phyloP scores from a whole-genome alignment of 192 early-diverging fungal genomes.

The Backusella tuberculispora region DNA sequence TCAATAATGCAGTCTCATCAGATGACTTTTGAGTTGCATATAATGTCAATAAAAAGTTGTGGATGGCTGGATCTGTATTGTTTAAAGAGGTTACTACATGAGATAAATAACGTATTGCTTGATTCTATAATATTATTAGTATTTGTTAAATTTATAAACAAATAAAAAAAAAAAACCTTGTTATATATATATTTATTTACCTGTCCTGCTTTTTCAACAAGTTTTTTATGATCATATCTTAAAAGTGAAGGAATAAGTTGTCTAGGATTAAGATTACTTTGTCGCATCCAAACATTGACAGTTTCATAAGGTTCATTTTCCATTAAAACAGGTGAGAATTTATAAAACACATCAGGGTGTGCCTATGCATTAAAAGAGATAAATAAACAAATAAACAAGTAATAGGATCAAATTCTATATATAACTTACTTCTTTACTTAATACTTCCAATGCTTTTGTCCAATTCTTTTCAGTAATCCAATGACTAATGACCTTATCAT shows the following conservation, averaged over 20 bases:
- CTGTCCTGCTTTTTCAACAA: slow-evolving; percentile 34
- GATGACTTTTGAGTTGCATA: slow-evolving; percentile 70
- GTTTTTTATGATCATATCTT: slow-evolving; percentile 69
- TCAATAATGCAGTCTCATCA: slow-evolving; percentile 73
- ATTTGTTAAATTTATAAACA: slow-evolving; percentile 2
- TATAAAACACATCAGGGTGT: slow-evolving; percentile 84
- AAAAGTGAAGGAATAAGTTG: slow-evolving; percentile 88
- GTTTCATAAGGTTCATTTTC: slow-evolving; percentile 82
- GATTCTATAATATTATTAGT: slow-evolving; percentile 58
- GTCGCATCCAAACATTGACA: slow-evolving; percentile 86
- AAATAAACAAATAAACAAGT: background rate
- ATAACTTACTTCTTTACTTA: slow-evolving; percentile 71
- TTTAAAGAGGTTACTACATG: slow-evolving; percentile 77
- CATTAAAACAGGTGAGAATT: slow-evolving; percentile 86
- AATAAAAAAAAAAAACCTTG: no score
- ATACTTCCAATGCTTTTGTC: slow-evolving; percentile 72
- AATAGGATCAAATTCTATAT: background rate
- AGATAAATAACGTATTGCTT: slow-evolving; percentile 87
- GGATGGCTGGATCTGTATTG: slow-evolving; percentile 87
- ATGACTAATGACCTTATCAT: slow-evolving; percentile 83
- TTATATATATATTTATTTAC: slow-evolving; percentile 32
- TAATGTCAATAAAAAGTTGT: slow-evolving; percentile 89
- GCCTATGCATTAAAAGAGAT: slow-evolving; percentile 43
- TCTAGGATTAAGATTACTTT: slow-evolving; percentile 80
- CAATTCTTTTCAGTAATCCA: slow-evolving; percentile 83